Evolutionary conservation across 2,329 filamentous ascomycete species (phyloP), one percentile per base, ranked within the genome.

Genomic region (Triangularia verruculosa): DNA sequence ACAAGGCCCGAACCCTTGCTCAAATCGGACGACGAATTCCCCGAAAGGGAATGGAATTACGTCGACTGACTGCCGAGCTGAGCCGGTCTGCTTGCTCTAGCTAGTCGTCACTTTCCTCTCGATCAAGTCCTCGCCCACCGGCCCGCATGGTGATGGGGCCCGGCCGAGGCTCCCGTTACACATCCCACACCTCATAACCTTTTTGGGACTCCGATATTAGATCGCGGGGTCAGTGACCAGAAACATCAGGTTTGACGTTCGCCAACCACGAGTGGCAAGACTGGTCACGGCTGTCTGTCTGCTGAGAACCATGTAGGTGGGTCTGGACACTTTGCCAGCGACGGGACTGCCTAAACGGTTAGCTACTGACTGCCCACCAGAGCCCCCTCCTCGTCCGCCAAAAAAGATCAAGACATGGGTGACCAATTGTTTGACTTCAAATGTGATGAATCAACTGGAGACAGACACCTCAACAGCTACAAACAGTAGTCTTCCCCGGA

Each of bases 401-500:
- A 15, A 51, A 30, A 30, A 3, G 20, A 17, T 17, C 17, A 25
- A 5, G 15, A 43, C 57, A 47, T 59, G 57, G 57, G 11, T 52
- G 32, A 27, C 57, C 57, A 59, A 59, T 58, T 59, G 57, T 59
- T 59, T 59, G 57, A 47, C 27, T 28, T 25, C 34, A 59, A 59
- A 51, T 58, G 32, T 58, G 56, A 58, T 9, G 34, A 24, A 32
- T 58, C 56, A 58, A 39, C 22, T 22, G 28, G 15, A 20, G 2
- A 20, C 6, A 47, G n/a, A 20, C 39, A 47, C 32, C 25, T 11
- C 17, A 34, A 15, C 32, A 58, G 32, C 56, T 25, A 22, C 56
- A 58, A 58, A 58, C 56, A 58, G 56, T 34, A 25, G 22, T 11
- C 2, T 1, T 6, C 6, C 25, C 30, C 28, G 55, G 55, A 34